phyloP scores from a whole-genome alignment of 164 flowering plant species.

The Paratinospora sagittata region DNA sequence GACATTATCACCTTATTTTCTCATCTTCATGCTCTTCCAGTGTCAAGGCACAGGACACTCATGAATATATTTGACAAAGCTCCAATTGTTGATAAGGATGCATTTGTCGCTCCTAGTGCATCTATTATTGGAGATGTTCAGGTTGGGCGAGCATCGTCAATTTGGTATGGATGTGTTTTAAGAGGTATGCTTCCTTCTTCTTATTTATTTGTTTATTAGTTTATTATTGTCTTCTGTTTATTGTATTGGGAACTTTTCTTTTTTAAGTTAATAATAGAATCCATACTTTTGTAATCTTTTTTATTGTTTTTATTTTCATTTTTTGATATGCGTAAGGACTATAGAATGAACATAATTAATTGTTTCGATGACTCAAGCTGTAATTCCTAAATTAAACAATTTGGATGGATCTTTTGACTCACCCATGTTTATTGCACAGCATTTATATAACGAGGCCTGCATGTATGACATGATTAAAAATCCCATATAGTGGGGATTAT shows the following conservation, averaged over 20 bases:
- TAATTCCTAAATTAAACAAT: neutral
- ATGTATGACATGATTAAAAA: neutral
- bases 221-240: too few relatives aligned
- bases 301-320: neutral
- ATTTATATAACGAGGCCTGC: too few relatives aligned
- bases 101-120: constrained; percentile 93
- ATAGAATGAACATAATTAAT: neutral
- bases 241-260: neutral
- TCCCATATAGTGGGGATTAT: neutral
- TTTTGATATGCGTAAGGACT: neutral
- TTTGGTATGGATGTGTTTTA: constrained; percentile 94
- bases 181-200: constrained; percentile 51
- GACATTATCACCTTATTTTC: too few relatives aligned
- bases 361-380: neutral
- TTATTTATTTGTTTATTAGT: too few relatives aligned
- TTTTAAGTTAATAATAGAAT: neutral
- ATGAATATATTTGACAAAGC: constrained; percentile 89
- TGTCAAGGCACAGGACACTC: constrained; percentile 85
- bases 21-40: constrained; percentile 26
- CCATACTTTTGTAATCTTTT: neutral
- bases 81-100: constrained; percentile 70
- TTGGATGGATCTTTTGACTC: neutral
- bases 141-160: constrained; percentile 71
- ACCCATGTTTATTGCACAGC: too few relatives aligned
- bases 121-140: constrained; percentile 82